phyloP scores from a whole-genome alignment of 345 rosid genomes.

The Pistacia integerrima region DNA sequence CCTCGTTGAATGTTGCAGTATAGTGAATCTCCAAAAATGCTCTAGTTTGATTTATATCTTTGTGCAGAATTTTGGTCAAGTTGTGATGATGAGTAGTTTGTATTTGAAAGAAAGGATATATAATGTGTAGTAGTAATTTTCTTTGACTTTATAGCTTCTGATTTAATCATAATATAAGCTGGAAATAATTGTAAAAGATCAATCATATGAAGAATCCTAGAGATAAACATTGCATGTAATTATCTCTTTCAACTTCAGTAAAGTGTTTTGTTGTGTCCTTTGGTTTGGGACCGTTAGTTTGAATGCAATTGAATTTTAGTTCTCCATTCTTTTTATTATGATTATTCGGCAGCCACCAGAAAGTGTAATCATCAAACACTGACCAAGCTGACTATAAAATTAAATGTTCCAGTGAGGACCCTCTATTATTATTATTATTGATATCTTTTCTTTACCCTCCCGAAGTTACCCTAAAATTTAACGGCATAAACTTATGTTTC shows the following conservation, averaged over 20 bases:
- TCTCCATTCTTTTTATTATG: slow-evolving; percentile 1
- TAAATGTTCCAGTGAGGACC: not conserved
- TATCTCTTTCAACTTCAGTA: not conserved
- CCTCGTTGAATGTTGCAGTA: slow-evolving; percentile 7
- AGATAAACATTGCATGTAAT: not conserved
- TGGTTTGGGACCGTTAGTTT: slow-evolving; percentile 27
- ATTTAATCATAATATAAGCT: not conserved
- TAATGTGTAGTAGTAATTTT: not conserved
- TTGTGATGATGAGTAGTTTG: not conserved
- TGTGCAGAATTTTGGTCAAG: not conserved
- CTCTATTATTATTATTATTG: not conserved
- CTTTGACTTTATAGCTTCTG: not conserved
- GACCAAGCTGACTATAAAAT: slow-evolving; percentile 8
- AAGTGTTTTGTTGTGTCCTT: not conserved
- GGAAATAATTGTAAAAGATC: not conserved
- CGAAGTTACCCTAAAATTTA: not conserved
- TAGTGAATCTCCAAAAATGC: slow-evolving; percentile 15
- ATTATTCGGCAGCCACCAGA: slow-evolving; percentile 17
- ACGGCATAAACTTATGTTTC: not conserved
- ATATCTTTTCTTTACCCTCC: not conserved
- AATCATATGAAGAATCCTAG: slow-evolving; percentile 22
- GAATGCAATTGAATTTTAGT: slow-evolving; percentile 19
- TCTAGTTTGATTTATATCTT: not conserved
- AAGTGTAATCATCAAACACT: slow-evolving; percentile 10
- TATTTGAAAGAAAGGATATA: not conserved